These are phyloP conservation scores for Hypoxylon rickii DNA, from an alignment of 495 filamentous ascomycete genomes.

Conservation along the genomic window DNA sequence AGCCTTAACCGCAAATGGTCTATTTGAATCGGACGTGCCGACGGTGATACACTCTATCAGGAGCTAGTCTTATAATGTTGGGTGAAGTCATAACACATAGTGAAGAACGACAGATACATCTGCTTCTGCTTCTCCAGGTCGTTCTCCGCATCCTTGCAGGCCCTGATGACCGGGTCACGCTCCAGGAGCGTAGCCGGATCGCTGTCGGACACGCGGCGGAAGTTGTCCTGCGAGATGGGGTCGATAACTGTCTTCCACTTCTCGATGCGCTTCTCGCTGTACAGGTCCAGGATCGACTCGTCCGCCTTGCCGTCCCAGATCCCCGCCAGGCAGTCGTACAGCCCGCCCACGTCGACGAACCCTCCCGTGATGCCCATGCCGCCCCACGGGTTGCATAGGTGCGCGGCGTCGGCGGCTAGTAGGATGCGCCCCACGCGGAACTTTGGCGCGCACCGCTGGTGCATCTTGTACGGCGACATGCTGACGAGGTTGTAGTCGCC, in stretches of 20 bases:
- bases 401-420: conserved; percentile 64
- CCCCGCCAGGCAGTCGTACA: conserved; percentile 62
- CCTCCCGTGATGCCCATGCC: conserved; percentile 66
- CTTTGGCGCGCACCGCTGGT: conserved; percentile 60
- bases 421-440: conserved; percentile 62
- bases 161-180: conserved; percentile 47
- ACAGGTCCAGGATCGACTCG: conserved; percentile 61
- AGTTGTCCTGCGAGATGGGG: conserved; percentile 60
- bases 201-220: conserved; percentile 44
- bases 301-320: conserved; percentile 59
- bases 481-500: conserved; percentile 59
- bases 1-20: background rate
- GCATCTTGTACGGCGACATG: conserved; percentile 63
- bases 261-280: conserved; percentile 59
- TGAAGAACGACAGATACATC: conserved; percentile 37
- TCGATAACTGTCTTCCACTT: conserved; percentile 62
- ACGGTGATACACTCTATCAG: background rate
- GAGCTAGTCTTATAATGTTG: conserved; percentile 43
- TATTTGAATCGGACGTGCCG: background rate
- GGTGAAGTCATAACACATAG: conserved; percentile 49
- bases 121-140: conserved; percentile 36
- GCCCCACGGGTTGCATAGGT: conserved; percentile 62
- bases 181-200: conserved; percentile 43
- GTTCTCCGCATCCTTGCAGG: conserved; percentile 41
- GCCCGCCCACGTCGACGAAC: conserved; percentile 61